A percentile compares a stretch with the other conserved stretches of the same genome.
phyloP scores from a whole-genome alignment of 805 yeast species.

The Candida alai region DNA sequence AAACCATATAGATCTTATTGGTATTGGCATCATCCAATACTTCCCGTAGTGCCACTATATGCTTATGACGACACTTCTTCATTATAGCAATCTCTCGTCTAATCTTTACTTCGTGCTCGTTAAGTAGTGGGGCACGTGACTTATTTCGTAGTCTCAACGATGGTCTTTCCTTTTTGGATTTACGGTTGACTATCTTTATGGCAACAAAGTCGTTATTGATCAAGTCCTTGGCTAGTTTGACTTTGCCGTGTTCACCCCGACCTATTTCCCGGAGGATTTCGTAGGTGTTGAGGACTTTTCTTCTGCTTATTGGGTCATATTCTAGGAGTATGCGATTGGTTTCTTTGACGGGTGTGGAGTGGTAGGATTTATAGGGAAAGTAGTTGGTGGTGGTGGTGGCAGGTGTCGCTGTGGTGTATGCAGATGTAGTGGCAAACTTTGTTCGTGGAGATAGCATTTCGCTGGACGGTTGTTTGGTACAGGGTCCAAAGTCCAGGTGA shows the following conservation, averaged over 20 bases:
- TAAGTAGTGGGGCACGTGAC: slow-evolving; percentile 18
- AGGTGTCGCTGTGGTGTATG: slow-evolving; percentile 4
- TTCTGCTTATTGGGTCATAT: slow-evolving; percentile 80
- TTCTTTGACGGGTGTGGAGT: slow-evolving; percentile 60
- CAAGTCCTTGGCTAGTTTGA: slow-evolving; percentile 79
- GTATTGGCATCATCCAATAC: slow-evolving; percentile 83
- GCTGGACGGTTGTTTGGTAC: neutral
- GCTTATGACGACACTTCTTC: slow-evolving; percentile 45
- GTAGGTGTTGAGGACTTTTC: slow-evolving; percentile 82
- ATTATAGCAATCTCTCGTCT: slow-evolving; percentile 43
- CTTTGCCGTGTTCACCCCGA: slow-evolving; percentile 98
- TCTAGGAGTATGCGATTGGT: slow-evolving; percentile 76
- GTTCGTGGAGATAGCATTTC: slow-evolving; percentile 3
- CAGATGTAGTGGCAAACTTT: slow-evolving; percentile 4
- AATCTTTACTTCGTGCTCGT: slow-evolving; percentile 34
- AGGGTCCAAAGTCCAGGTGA: neutral
- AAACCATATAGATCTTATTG: slow-evolving; percentile 81
- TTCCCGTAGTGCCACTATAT: slow-evolving; percentile 42
- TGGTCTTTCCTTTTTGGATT: slow-evolving; percentile 36
- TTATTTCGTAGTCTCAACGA: slow-evolving; percentile 22
- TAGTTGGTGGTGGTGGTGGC: neutral
- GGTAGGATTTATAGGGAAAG: slow-evolving; percentile 8
- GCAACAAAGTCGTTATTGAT: slow-evolving; percentile 72
- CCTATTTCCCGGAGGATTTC: slow-evolving; percentile 88
- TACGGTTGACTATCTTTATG: slow-evolving; percentile 84